Percentiles rank a stretch among this genome's conserved stretches.
These are phyloP conservation scores for Ogataea angusta DNA, from an alignment of 805 yeast genomes.

Conservation along the genomic window DNA sequence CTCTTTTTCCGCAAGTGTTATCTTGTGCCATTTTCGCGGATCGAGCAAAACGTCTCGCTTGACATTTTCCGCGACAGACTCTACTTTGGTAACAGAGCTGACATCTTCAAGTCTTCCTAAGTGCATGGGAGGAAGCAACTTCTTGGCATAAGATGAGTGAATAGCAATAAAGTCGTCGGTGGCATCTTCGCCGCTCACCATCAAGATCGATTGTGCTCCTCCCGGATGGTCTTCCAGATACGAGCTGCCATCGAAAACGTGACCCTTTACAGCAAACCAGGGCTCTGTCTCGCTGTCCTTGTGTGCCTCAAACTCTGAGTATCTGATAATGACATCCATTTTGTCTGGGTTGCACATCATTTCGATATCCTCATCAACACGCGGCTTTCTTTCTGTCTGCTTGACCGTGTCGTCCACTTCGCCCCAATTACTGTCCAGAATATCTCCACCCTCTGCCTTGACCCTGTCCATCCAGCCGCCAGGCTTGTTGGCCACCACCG, in stretches of 20 bases:
- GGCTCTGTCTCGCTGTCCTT: conserved; percentile 15
- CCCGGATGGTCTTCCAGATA: conserved; percentile 36
- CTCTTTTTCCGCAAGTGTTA: conserved; percentile 21
- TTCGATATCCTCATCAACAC: conserved; percentile 26
- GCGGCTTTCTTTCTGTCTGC: conserved; percentile 7
- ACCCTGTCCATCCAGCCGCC: conserved; percentile 40
- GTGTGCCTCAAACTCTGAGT: conserved; percentile 21
- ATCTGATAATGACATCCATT: conserved; percentile 16
- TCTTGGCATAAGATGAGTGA: conserved; percentile 32
- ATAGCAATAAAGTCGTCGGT: conserved; percentile 35
- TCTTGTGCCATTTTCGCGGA: conserved; percentile 31
- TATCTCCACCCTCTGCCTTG: conserved; percentile 31
- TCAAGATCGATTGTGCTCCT: conserved; percentile 26
- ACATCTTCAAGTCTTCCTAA: conserved; percentile 21
- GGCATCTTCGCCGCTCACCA: conserved; percentile 28
- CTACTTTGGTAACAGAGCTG: neutral
- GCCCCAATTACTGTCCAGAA: conserved; percentile 33
- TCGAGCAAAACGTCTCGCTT: conserved; percentile 21
- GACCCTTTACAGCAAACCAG: conserved; percentile 34
- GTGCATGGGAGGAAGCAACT: conserved; percentile 27
- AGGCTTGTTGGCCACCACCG: conserved; percentile 24
- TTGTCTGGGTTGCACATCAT: conserved; percentile 31
- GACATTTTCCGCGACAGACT: neutral
- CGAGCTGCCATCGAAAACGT: conserved; percentile 35
- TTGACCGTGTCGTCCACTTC: conserved; percentile 21